These are phyloP conservation scores for Alternaria panax DNA, from an alignment of 2,329 filamentous ascomycete genomes.

Conservation along the genomic window DNA sequence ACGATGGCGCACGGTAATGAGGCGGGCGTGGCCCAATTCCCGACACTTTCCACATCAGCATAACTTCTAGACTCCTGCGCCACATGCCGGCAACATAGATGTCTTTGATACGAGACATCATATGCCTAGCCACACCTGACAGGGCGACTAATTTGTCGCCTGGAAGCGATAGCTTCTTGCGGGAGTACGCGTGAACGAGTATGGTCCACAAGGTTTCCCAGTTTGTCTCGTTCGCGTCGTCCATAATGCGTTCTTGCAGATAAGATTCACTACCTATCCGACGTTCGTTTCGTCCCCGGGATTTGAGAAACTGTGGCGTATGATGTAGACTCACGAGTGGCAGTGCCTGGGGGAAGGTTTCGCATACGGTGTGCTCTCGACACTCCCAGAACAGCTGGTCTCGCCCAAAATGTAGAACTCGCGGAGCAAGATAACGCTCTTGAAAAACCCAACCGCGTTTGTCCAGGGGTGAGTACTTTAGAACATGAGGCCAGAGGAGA, in stretches of 20 bases:
- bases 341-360: not conserved
- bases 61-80: no score
- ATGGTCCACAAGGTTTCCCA: no score
- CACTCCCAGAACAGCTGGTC: not conserved
- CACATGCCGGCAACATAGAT: no score
- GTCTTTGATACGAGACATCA: no score
- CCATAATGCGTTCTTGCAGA: no score
- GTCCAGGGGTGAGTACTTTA: not conserved
- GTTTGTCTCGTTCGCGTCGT: no score
- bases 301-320: not conserved
- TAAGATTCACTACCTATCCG: not conserved
- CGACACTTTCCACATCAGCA: no score
- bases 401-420: not conserved
- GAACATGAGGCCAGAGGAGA: no score
- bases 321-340: not conserved
- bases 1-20: no score
- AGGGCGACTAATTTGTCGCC: not conserved
- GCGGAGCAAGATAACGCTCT: not conserved
- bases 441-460: not conserved
- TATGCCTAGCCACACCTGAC: not conserved
- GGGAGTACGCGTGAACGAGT: no score
- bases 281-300: not conserved
- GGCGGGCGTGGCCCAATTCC: no score
- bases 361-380: not conserved
- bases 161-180: not conserved